Evolutionary conservation across 2,329 filamentous ascomycete species (phyloP).

Genomic region (Decorospora gaudefroyi): DNA sequence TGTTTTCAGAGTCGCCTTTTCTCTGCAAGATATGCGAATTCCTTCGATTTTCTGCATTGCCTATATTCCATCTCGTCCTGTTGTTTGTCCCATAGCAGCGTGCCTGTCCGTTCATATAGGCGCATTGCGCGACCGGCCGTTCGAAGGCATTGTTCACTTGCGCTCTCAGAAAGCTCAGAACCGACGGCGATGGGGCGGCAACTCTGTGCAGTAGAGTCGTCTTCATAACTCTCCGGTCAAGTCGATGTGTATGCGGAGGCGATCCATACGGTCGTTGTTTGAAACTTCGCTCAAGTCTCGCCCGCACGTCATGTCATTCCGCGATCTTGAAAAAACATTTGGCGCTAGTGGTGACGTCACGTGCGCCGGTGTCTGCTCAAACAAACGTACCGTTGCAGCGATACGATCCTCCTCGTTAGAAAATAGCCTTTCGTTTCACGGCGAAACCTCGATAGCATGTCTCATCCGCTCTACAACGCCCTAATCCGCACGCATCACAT

Average conservation of each 20-base stretch:
- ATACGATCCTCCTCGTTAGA: neutral
- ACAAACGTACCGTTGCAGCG: neutral
- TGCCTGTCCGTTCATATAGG: constrained; percentile 25
- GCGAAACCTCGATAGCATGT: constrained; percentile 22
- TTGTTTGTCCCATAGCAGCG: constrained; percentile 19
- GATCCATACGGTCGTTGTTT: constrained; percentile 38
- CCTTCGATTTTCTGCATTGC: constrained; percentile 5
- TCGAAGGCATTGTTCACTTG: constrained; percentile 42
- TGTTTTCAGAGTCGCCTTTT: constrained; percentile 1
- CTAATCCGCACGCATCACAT: constrained; percentile 81
- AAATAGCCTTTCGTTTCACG: neutral
- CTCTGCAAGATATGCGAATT: neutral
- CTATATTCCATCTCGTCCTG: constrained; percentile 1
- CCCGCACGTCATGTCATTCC: constrained; percentile 21
- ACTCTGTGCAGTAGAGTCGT: constrained; percentile 38
- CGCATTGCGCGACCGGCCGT: constrained; percentile 30
- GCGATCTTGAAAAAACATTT: constrained; percentile 24
- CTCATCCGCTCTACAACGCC: constrained; percentile 54
- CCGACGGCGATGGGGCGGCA: constrained; percentile 43
- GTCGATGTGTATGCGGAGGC: constrained; percentile 21
- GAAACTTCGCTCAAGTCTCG: constrained; percentile 13
- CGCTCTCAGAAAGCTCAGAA: constrained; percentile 46
- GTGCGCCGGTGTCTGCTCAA: constrained; percentile 19
- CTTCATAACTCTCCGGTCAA: constrained; percentile 45
- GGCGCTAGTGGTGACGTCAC: constrained; percentile 37